A percentile compares a stretch with the other conserved stretches of the same genome.
Evolutionary conservation across 2,329 filamentous ascomycete genomes (phyloP).

Genomic region (Verticillium isaacii): DNA sequence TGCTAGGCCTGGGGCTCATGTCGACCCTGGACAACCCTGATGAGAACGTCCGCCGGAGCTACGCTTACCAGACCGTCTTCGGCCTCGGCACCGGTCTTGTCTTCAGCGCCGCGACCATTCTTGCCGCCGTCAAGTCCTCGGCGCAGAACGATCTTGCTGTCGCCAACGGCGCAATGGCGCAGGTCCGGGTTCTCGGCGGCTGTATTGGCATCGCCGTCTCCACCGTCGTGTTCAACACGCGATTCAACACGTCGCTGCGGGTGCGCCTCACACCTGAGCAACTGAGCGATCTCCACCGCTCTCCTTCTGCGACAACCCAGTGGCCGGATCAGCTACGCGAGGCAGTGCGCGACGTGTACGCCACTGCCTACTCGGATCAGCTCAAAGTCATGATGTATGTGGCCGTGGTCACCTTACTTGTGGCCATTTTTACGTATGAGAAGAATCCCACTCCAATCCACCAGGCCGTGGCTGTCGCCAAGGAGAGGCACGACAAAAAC

Average conservation of each 20-base stretch:
- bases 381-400: constrained; percentile 41
- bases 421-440: constrained; percentile 40
- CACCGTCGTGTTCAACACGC: constrained; percentile 52
- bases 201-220: constrained; percentile 54
- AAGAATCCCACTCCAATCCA: constrained; percentile 29
- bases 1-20: constrained; percentile 47
- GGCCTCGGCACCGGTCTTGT: constrained; percentile 56
- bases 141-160: constrained; percentile 46
- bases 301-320: constrained; percentile 31
- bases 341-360: constrained; percentile 35
- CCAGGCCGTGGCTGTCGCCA: constrained; percentile 4
- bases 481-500: neutral
- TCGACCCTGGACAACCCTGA: constrained; percentile 31
- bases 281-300: constrained; percentile 38
- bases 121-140: constrained; percentile 48
- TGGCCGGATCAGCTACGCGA: constrained; percentile 26
- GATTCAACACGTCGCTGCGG: constrained; percentile 32
- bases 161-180: constrained; percentile 55
- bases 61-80: constrained; percentile 51
- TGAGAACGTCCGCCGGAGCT: constrained; percentile 35
- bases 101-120: constrained; percentile 52
- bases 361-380: constrained; percentile 39
- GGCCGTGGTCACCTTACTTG: constrained; percentile 35
- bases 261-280: constrained; percentile 28
- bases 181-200: constrained; percentile 56